Evolutionary conservation across 2,329 filamentous ascomycete genomes (phyloP), one percentile per base, ranked within the genome.

Genomic region (Lecanoromycetidae sp.): DNA sequence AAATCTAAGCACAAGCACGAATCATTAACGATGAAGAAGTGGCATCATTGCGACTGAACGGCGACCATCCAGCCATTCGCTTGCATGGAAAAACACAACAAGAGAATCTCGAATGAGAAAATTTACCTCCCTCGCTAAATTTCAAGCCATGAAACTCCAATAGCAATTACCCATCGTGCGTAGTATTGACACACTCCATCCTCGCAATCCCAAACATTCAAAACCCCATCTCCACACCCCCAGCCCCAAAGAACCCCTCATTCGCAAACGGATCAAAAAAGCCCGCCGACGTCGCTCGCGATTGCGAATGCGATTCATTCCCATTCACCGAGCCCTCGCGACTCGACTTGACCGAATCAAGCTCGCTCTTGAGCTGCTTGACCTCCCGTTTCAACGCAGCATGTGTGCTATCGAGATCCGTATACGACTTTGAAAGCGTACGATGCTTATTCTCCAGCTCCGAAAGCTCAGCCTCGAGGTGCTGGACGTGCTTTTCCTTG

Each of bases 401-500:
- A 33, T 52, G 44, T 6, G 35, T 50, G 22, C 42, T 40, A 40
- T 51, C 49, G 19, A 54, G 44, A 23, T 49, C 46, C 9, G 48
- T 43, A 32, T 53, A 49, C 8, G 48, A 53, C 10, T 44, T 48
- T 12, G 40, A 27, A 2, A 54, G 48, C 4, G 33, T 44, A 15
- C 37, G 44, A 32, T 53, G 48, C 36, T 51, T 49, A 10, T 35
- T 27, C 23, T 53, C 52, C 10, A 54, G 43, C 22, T 49, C 32
- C 23, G 46, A 41, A 5, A 54, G 51, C 36, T 54, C 43, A 30
- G 45, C 29, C 25, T 54, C 50, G 13, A 54, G 51, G 22, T 53
- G 43, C 19, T 52, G 45, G 40, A 93, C 65, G 58, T 93, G 88
- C 68, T 84, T 91, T 64, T 95, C 88, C 67, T 94, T 95, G 55